Base-by-base conservation (phyloP, 1,284 basidiomycete species). In the Sanguinoderma infundibulare region DNA sequence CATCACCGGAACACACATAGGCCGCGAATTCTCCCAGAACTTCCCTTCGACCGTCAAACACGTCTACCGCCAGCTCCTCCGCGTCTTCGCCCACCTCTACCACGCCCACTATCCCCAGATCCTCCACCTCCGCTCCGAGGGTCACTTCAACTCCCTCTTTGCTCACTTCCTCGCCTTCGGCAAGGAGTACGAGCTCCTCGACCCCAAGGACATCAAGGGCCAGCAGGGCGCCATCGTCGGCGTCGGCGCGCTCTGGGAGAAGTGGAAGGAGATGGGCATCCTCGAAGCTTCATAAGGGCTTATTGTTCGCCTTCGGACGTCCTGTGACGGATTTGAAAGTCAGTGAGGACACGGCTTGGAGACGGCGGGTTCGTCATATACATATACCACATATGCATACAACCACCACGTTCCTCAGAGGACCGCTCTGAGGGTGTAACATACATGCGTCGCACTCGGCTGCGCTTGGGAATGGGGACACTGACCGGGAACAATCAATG, bases 81-180 rank as follows among this genome's bases (percentile, higher is more conserved):
- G 97, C 51, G 95, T 99, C 52, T 98, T 98, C 77, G 96, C 97
- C 1, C 97, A 99, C 78, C 90, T 99, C 72, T 99, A 98, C 78
- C 92, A 98, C 75, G 91, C 95, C 4, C 97, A 99, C 74, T 99
- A 96, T 75, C 81, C 85, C 22, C 90, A 95, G 70, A 92, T 98
- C 69, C 85, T 99, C 22, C 96, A 99, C 74, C 86, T 99, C 24
- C 94, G 94, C 59, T 90, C 94, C 50, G 97, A 98, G 73, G 96
- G 96, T 0, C 96, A 98, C 77, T 96, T 98, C 80, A 98, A 98
- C 78, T 95, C 92, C n/a, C 86, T 98, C 36, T 98, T 98, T 72
- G 96, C 96, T 0, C 96, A 98, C 77, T 98, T 97, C 79, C 81
- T 98, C 51, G 94, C 96, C 0, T 98, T 98, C 71, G 92, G 94